Evolutionary conservation across 2,329 filamentous ascomycete species (phyloP), one percentile per base, ranked within the genome.

Genomic region (Cercospora canescens): DNA sequence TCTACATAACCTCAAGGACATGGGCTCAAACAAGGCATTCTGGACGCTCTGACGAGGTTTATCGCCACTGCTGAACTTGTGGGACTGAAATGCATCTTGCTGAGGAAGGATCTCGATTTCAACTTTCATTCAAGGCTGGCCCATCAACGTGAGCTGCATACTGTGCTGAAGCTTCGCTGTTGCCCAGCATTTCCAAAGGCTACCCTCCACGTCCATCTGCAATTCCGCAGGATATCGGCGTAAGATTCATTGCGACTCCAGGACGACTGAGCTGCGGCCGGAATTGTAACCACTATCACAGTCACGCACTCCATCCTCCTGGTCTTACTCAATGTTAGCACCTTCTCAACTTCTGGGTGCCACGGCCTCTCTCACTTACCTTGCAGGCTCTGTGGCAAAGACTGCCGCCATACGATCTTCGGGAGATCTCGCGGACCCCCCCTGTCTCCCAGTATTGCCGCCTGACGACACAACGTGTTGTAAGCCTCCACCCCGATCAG

Each of bases 321-420:
- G 28, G 18, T 52, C 62, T 58, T 8, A n/a, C 14, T 28, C 26
- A n/a, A 11, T 4, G 55, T 63, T 21, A 59, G 39, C 62, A 39
- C 16, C 4, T 24, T n/a, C n/a, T n/a, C 35, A 24, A 28, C 26
- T 28, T 16, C 50, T 9, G 37, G 9, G 34, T 57, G 28, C 4
- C 12, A 24, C 11, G n/a, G 30, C 32, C n/a, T 60, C 45, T 26
- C 12, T 48, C 11, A 56, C 64, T 63, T 41, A 63, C 64, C 35
- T 32, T 57, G 41, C 35, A 66, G 60, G 30, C 57, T 56, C 64
- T 63, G 50, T 3, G 64, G 64, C 24, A 66, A 52, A 16, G 45
- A 61, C 24, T 63, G 37, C 35, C 39, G 37, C 64, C 64, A 66
- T 21, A 56, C 41, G 12, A 50, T 32, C 60, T 60, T 62, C 21